Evolutionary conservation across 2,329 filamentous ascomycete genomes (phyloP).

Genomic region (Lecanosticta acicola): DNA sequence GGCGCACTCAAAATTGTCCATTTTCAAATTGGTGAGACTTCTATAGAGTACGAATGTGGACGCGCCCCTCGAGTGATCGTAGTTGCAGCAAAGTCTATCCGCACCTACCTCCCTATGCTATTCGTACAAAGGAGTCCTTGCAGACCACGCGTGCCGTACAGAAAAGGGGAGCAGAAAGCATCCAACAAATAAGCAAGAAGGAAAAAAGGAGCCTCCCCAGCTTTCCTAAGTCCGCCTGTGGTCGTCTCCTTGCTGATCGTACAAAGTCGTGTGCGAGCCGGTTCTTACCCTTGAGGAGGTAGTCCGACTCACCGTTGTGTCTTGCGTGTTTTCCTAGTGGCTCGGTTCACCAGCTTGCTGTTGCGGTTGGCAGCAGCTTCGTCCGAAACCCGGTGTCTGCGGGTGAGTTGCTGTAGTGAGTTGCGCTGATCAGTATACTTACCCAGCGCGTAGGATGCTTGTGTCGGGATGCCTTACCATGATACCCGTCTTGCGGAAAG

Average conservation of each 20-base stretch:
- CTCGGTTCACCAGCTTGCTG: neutral
- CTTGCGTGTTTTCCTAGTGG: neutral
- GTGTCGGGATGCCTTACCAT: constrained; percentile 19
- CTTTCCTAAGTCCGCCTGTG: constrained; percentile 6
- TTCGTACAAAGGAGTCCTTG: neutral
- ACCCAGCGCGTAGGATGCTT: constrained; percentile 12
- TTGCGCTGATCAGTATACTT: constrained; percentile 23
- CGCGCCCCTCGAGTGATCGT: too few relatives aligned
- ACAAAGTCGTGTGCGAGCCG: constrained; percentile 24
- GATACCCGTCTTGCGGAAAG: constrained; percentile 3
- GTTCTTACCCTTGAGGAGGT: constrained; percentile 35
- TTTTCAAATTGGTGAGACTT: too few relatives aligned
- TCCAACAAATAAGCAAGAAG: constrained; percentile 12
- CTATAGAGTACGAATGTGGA: too few relatives aligned
- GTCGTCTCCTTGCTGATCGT: constrained; percentile 10
- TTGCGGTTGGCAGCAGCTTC: neutral
- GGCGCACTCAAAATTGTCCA: too few relatives aligned
- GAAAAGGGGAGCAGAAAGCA: neutral
- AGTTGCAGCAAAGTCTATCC: too few relatives aligned
- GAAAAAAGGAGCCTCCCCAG: constrained; percentile 22
- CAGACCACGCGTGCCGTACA: neutral
- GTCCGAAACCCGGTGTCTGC: constrained; percentile 3
- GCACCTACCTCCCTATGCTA: constrained; percentile 1
- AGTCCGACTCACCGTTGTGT: constrained; percentile 35
- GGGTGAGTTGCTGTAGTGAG: constrained; percentile 12